These are phyloP conservation scores for Fonsecaea multimorphosa DNA, from an alignment of 2,329 filamentous ascomycete species.

Conservation along the genomic window DNA sequence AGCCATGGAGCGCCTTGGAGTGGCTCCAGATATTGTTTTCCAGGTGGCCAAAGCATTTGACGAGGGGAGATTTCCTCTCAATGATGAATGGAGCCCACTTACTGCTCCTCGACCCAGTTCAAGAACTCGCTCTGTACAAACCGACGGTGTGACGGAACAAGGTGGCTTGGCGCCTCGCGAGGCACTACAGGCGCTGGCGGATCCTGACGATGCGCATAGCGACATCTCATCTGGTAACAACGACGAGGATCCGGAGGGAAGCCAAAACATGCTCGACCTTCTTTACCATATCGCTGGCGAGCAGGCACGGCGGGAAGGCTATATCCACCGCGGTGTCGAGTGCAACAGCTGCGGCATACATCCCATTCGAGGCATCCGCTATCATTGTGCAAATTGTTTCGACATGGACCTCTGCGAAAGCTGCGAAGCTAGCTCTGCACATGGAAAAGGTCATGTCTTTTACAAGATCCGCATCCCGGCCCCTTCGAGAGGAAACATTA, in stretches of 20 bases:
- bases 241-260: slow-evolving; percentile 53
- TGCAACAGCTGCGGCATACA: slow-evolving; percentile 88
- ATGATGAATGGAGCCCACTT: slow-evolving; percentile 23
- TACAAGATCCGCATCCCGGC: slow-evolving; percentile 94
- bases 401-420: slow-evolving; percentile 96
- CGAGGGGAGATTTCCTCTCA: slow-evolving; percentile 14
- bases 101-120: slow-evolving; percentile 6
- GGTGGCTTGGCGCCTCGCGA: slow-evolving; percentile 24
- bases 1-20: slow-evolving; percentile 17
- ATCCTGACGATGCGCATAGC: slow-evolving; percentile 52
- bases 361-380: slow-evolving; percentile 89
- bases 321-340: slow-evolving; percentile 88
- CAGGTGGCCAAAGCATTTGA: slow-evolving; percentile 27
- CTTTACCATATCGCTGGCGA: slow-evolving; percentile 94
- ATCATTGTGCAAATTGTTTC: slow-evolving; percentile 92
- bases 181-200: slow-evolving; percentile 33
- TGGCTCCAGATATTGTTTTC: slow-evolving; percentile 23
- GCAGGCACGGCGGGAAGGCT: slow-evolving; percentile 83
- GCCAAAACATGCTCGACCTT: slow-evolving; percentile 81
- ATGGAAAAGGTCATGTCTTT: slow-evolving; percentile 91
- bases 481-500: slow-evolving; percentile 67
- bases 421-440: slow-evolving; percentile 75
- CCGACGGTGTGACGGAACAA: slow-evolving; percentile 25
- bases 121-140: slow-evolving; percentile 6
- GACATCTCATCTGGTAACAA: slow-evolving; percentile 50